phyloP scores from a whole-genome alignment of 129 eudicot species.

The Chrysanthemum lavandulifolium region DNA sequence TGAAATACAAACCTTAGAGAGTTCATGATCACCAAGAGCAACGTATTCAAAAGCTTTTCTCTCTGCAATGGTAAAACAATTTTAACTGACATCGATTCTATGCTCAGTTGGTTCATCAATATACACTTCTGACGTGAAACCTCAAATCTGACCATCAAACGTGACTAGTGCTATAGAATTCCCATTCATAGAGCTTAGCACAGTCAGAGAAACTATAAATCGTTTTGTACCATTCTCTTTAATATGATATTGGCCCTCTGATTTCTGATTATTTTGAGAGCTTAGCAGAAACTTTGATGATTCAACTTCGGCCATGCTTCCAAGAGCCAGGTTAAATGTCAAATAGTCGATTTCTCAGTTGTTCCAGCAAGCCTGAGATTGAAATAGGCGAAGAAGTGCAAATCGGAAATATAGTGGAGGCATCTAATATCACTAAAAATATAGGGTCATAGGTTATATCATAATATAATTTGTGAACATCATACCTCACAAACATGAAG shows the following conservation, averaged over 20 bases:
- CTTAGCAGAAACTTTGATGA: conserved; percentile 4
- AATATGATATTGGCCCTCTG: background rate
- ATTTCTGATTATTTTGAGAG: background rate
- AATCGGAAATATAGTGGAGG: too few species aligned
- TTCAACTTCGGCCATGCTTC: conserved; percentile 22
- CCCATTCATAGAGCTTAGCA: conserved; percentile 24
- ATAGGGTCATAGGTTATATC: too few species aligned
- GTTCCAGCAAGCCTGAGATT: too few species aligned
- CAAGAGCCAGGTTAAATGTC: conserved; percentile 25
- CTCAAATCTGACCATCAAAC: background rate
- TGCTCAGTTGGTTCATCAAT: background rate
- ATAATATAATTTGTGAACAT: too few species aligned
- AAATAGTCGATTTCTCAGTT: too few species aligned
- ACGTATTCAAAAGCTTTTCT: background rate
- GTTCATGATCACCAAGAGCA: background rate
- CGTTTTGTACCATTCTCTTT: conserved; percentile 36
- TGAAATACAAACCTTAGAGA: background rate
- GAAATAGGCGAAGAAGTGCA: too few species aligned
- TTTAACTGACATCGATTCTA: background rate
- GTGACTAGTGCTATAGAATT: conserved; percentile 5
- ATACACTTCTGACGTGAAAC: background rate
- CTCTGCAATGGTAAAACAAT: background rate
- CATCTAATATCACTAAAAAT: too few species aligned
- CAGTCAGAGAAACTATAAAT: conserved; percentile 19
- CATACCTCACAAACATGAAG: too few species aligned